Base-by-base conservation (phyloP, 768 basidiomycete genomes). In the Suillus subaureus region DNA sequence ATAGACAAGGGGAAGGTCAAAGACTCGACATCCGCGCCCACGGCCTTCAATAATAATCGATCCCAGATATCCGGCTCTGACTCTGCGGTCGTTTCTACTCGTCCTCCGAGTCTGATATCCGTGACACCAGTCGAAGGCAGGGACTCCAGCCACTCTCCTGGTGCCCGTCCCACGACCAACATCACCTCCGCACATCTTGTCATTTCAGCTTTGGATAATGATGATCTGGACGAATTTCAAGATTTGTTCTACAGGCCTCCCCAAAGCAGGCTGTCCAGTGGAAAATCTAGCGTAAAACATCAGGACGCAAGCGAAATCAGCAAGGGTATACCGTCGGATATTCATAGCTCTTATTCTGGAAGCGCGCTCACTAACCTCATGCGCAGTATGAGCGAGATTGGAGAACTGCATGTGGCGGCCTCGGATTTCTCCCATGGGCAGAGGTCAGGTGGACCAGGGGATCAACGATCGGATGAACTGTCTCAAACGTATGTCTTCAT, bases 191-290 rank as follows among this genome's bases (percentile, higher is more conserved):
- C 76, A 18, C 74, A 70, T 49, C 69, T 75, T 73, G 73, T 71
- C 37, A 64, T 74, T 31, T 84, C 83, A n/a, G 83, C 83, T 3
- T 77, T 91, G 42, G 84, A 86, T 12, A 83, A 84, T 0, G 88
- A 89, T 64, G 90, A 92, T 68, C 79, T 92, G 8, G 89, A 91
- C n/a, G 81, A 84, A 13, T 93, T 90, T 79, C 85, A 85, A 43
- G 89, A 92, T 70, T 79, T 93, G 9, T 93, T 93, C 75, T 92
- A 89, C 73, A 80, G 79, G 49, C 89, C 89, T 4, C 64, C 37
- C 13, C 33, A 63, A 28, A 0, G 49, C 21, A 54, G 47, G 15
- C 6, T n/a, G 21, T 55, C 54, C 54, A 55, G 54, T 33, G 54
- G 12, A 33, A 55, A 55, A 55, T 64, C 40, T 26, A 37, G 51